Evolutionary conservation across 176 grass and related monocot species (phyloP), one percentile per base, ranked within the genome.

Genomic region (Hsuehochloa calcarea): DNA sequence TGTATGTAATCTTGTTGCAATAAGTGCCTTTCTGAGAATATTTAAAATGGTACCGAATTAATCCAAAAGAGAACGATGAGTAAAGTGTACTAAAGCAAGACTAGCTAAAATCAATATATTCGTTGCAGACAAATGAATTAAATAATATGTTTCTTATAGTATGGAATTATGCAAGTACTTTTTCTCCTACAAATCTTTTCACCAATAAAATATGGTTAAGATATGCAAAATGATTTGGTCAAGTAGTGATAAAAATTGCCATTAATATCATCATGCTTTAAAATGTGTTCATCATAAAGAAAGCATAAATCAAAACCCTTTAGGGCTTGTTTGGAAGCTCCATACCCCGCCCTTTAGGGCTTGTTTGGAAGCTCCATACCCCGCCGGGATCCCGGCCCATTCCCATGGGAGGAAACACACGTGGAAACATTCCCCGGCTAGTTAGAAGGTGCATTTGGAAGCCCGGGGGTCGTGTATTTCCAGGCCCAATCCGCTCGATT

Each of bases 1-100:
- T 38, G 75, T 59, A 19, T 38, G 75, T 59, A 19, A 78, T 56
- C 59, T 87, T 87, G 46, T 72, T 52, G 15, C 72, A 29, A 54
- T n/a, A 58, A 58, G 3, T 73, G 79, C 54, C 25, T 62, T 41
- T n/a, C 64, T 35, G 8, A 39, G 8, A 20, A 19, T 61, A 11
- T 70, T 60, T 38, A 35, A 46, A 41, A 43, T 54, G 47, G 45
- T 13, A 52, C 3, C 59, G 16, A 65, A 17, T 19, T 52, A 65
- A 52, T 52, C 5, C 45, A 65, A 60, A 22, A 0, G 67, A 66
- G 11, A 61, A 51, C 1, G 15, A 62, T 50, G 54, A 68, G n/a
- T 63, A 15, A 51, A 74, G 31, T 86, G 67, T 14, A 29, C 9
- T 31, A 51, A 73, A 10, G 51, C 51, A 20, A 55, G 17, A 3